These are phyloP conservation scores for Plasmodium gallinaceum DNA, from an alignment of 169 alveolate genomes.

Conservation along the genomic window DNA sequence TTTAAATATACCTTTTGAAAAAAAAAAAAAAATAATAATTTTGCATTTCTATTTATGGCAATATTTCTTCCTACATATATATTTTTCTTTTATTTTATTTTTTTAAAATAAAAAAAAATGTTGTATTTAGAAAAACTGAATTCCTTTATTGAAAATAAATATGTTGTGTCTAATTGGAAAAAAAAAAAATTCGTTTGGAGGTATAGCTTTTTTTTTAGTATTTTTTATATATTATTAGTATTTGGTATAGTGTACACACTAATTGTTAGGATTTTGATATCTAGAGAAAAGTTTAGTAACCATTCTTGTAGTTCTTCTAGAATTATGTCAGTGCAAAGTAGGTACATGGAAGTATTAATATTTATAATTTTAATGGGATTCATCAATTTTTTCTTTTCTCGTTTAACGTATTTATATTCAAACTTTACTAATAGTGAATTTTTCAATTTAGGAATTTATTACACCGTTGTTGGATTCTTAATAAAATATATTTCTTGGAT, in stretches of 20 bases:
- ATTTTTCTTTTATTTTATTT: slow-evolving; percentile 1
- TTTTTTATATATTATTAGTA: slow-evolving; percentile 31
- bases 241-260: slow-evolving; percentile 31
- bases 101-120: slow-evolving; percentile 21
- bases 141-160: slow-evolving; percentile 55
- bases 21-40: too few species aligned
- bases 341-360: slow-evolving; percentile 25
- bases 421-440: slow-evolving; percentile 61
- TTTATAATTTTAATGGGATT: slow-evolving; percentile 58
- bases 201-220: slow-evolving; percentile 54
- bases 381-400: slow-evolving; percentile 54
- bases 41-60: too few species aligned
- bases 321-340: slow-evolving; percentile 18
- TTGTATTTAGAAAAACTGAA: slow-evolving; percentile 37
- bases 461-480: slow-evolving; percentile 43
- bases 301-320: slow-evolving; percentile 28
- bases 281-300: slow-evolving; percentile 23
- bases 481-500: slow-evolving; percentile 68
- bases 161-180: slow-evolving; percentile 54
- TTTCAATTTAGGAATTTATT: slow-evolving; percentile 54
- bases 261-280: slow-evolving; percentile 31
- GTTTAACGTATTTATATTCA: slow-evolving; percentile 64
- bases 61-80: background rate
- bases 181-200: slow-evolving; percentile 55
- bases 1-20: too few species aligned